Conservation (phyloP, 2,329 filamentous ascomycete genomes). For the Trichoderma sp. region DNA sequence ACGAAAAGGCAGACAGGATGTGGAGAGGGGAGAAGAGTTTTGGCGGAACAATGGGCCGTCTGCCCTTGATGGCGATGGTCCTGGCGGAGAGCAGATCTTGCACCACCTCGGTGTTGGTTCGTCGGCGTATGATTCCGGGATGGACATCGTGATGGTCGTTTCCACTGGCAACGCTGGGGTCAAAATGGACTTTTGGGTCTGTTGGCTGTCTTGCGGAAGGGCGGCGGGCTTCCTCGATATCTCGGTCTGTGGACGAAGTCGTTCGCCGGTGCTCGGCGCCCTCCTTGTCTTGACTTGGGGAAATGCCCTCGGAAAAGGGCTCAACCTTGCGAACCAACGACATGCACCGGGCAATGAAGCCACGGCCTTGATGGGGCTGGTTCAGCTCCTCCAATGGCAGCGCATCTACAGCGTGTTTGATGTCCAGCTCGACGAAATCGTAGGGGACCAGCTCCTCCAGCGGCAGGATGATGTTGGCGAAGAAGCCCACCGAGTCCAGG, state of each 20-base stretch:
- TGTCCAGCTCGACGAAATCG: conserved; percentile 51
- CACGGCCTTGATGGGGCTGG: neutral
- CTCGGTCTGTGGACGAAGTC: neutral
- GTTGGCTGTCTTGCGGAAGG: neutral
- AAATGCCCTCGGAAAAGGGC: neutral
- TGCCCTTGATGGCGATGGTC: conserved; percentile 41
- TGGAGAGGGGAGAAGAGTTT: conserved; percentile 55
- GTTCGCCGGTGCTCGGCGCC: neutral
- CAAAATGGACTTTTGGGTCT: conserved; percentile 7
- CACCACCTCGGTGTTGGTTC: conserved; percentile 42
- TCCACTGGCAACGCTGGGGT: conserved; percentile 21
- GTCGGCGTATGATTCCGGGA: conserved; percentile 28
- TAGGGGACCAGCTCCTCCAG: conserved; percentile 53
- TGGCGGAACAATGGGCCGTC: conserved; percentile 51
- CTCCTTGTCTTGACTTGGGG: neutral
- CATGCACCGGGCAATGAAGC: neutral
- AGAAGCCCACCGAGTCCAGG: conserved; percentile 60
- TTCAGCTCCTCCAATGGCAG: conserved; percentile 14
- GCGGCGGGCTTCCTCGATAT: neutral
- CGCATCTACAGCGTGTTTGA: conserved; percentile 45
- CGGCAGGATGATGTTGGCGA: conserved; percentile 61
- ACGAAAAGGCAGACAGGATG: conserved; percentile 54
- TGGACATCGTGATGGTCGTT: neutral
- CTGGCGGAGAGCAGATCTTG: conserved; percentile 48
- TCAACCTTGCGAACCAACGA: neutral